These are phyloP conservation scores for Panaeolus cyanescens DNA, from an alignment of 768 basidiomycete genomes.

Conservation along the genomic window DNA sequence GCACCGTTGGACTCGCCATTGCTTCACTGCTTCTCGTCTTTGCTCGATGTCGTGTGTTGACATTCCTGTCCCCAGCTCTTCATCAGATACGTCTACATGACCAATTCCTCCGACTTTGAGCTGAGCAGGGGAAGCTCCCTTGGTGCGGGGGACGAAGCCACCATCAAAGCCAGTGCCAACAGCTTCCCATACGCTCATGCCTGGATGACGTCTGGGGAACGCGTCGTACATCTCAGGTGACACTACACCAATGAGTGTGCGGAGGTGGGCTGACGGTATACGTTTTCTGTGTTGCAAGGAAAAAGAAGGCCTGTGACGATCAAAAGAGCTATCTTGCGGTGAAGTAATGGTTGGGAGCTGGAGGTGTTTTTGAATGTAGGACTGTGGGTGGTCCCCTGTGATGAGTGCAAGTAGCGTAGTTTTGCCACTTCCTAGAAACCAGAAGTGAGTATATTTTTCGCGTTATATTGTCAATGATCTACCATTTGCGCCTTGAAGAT, in stretches of 20 bases:
- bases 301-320: slow-evolving; percentile 39
- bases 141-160: slow-evolving; percentile 59
- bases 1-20: slow-evolving; percentile 38
- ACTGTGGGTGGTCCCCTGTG: slow-evolving; percentile 95
- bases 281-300: slow-evolving; percentile 63
- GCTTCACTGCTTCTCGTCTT: slow-evolving; percentile 23
- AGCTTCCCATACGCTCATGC: slow-evolving; percentile 74
- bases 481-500: slow-evolving; percentile 90
- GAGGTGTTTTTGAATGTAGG: slow-evolving; percentile 68
- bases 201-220: slow-evolving; percentile 70
- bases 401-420: slow-evolving; percentile 89
- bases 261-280: slow-evolving; percentile 70
- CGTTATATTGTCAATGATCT: slow-evolving; percentile 2
- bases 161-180: slow-evolving; percentile 90
- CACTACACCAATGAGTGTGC: slow-evolving; percentile 72
- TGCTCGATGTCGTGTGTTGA: slow-evolving; percentile 19
- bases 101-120: slow-evolving; percentile 47
- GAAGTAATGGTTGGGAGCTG: slow-evolving; percentile 33
- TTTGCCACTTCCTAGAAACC: slow-evolving; percentile 80
- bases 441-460: not conserved
- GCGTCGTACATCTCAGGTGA: slow-evolving; percentile 91
- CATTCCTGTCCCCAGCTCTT: slow-evolving; percentile 18
- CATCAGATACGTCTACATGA: slow-evolving; percentile 38
- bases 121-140: slow-evolving; percentile 10
- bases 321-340: slow-evolving; percentile 6